Evolutionary conservation across 495 filamentous ascomycete genomes (phyloP).

Genomic region (Melanomma pulvis-pyrius): DNA sequence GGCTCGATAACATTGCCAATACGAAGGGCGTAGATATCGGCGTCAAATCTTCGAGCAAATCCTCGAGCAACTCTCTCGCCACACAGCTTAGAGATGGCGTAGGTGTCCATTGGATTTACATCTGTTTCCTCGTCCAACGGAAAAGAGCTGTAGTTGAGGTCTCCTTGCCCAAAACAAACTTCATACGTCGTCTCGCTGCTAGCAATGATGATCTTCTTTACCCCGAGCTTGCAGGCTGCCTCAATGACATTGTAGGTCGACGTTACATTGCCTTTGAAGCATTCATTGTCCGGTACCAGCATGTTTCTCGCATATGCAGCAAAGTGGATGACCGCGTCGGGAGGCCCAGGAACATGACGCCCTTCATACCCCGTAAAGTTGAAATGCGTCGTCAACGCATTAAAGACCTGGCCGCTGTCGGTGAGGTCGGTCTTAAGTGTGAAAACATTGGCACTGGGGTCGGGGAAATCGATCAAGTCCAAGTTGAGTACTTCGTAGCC

Average conservation of each 20-base stretch:
- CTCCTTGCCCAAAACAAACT: conserved; percentile 60
- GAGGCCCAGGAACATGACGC: conserved; percentile 47
- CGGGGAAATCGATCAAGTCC: conserved; percentile 54
- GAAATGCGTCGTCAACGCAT: conserved; percentile 60
- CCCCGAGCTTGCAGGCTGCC: conserved; percentile 60
- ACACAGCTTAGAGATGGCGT: conserved; percentile 63
- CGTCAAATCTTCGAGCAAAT: conserved; percentile 57
- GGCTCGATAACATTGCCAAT: conserved; percentile 63
- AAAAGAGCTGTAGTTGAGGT: conserved; percentile 58
- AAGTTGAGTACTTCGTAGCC: conserved; percentile 62
- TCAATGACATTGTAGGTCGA: conserved; percentile 64
- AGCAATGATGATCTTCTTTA: conserved; percentile 64
- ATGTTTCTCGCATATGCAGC: conserved; percentile 63
- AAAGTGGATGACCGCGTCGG: conserved; percentile 65
- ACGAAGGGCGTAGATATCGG: conserved; percentile 62
- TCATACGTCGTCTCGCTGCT: conserved; percentile 62
- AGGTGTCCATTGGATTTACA: conserved; percentile 58
- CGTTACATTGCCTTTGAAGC: conserved; percentile 57
- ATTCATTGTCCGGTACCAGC: conserved; percentile 63
- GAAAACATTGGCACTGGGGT: conserved; percentile 51
- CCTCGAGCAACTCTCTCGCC: conserved; percentile 58
- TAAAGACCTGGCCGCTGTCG: conserved; percentile 62
- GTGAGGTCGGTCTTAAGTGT: conserved; percentile 63
- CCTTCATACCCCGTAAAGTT: conserved; percentile 53
- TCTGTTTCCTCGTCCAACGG: conserved; percentile 61